Percentiles rank a stretch among this genome's conserved stretches.
phyloP scores from a whole-genome alignment of 495 filamentous ascomycete genomes.

The Schizothecium vesticola region DNA sequence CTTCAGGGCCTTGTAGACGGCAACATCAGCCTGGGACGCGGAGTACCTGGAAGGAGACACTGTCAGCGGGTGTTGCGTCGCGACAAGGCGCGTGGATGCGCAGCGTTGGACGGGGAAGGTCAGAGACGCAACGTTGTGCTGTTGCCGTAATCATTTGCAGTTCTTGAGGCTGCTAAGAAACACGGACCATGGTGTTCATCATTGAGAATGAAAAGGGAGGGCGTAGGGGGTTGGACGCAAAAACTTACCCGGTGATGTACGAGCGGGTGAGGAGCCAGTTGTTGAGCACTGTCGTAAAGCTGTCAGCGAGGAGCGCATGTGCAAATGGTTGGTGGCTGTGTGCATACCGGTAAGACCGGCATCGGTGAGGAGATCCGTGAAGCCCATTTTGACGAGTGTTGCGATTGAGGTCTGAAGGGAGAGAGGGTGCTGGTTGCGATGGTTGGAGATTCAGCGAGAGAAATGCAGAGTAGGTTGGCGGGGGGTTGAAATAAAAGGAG shows the following conservation, averaged over 20 bases:
- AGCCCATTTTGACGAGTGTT: conserved; percentile 64
- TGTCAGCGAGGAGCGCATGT: conserved; percentile 2
- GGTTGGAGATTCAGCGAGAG: not conserved
- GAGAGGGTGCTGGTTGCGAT: not conserved
- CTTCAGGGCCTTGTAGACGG: conserved; percentile 83
- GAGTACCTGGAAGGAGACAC: conserved; percentile 51
- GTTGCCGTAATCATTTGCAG: conserved; percentile 77
- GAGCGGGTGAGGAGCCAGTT: conserved; percentile 83
- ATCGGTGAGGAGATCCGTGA: conserved; percentile 85
- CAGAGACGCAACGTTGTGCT: conserved; percentile 79
- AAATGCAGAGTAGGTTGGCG: not conserved
- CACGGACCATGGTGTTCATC: conserved; percentile 98
- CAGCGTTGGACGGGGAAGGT: conserved; percentile 35
- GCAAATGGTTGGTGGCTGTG: not conserved
- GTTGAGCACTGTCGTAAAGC: conserved; percentile 68
- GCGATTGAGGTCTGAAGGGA: conserved; percentile 8
- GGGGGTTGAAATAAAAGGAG: not conserved
- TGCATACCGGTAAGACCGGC: conserved; percentile 77
- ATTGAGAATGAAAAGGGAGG: conserved; percentile 35
- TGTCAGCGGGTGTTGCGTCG: conserved; percentile 4
- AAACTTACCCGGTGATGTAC: conserved; percentile 84
- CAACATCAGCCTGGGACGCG: conserved; percentile 93
- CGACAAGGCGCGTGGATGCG: not conserved
- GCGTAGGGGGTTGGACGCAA: not conserved
- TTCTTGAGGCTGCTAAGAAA: conserved; percentile 99